These are phyloP conservation scores for Orbilia brochopaga DNA, from an alignment of 2,329 filamentous ascomycete genomes.

Conservation along the genomic window DNA sequence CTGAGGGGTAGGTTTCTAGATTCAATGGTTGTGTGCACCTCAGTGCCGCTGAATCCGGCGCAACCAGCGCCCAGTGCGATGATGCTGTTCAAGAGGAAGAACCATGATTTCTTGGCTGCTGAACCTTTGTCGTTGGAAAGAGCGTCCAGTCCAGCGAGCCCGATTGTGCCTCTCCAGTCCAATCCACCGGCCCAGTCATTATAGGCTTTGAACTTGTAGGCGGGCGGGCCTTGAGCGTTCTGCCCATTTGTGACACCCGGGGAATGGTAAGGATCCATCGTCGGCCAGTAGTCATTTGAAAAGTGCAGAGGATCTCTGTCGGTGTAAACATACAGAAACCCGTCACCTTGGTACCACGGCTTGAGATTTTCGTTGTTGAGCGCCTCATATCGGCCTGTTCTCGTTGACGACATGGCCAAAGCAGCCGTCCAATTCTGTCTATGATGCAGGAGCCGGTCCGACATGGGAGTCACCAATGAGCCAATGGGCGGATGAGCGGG, in stretches of 20 bases:
- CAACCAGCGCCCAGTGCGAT: conserved; percentile 45
- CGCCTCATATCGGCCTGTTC: conserved; percentile 49
- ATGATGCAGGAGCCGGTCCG: conserved; percentile 49
- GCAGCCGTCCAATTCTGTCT: conserved; percentile 41
- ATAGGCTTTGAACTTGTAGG: conserved; percentile 46
- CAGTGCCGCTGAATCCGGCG: conserved; percentile 35
- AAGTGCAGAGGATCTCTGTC: conserved; percentile 49
- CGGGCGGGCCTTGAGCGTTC: conserved; percentile 29
- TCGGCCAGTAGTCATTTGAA: conserved; percentile 50
- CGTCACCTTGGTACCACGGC: conserved; percentile 51
- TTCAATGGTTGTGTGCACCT: conserved; percentile 47
- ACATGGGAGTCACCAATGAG: conserved; percentile 45
- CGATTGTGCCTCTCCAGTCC: conserved; percentile 44
- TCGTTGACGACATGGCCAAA: conserved; percentile 49
- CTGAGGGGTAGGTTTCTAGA: conserved; percentile 38
- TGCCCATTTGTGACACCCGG: conserved; percentile 51
- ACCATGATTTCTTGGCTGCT: conserved; percentile 50
- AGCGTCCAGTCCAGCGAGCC: conserved; percentile 46
- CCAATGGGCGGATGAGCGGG: conserved; percentile 20
- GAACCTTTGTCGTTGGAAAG: conserved; percentile 48
- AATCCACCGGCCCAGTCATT: conserved; percentile 50
- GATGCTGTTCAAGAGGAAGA: conserved; percentile 51
- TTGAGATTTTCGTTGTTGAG: conserved; percentile 47
- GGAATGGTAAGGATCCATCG: conserved; percentile 51
- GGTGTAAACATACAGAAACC: conserved; percentile 50